Conservation (phyloP, 306 rosid genomes). For the Glycine soja region DNA sequence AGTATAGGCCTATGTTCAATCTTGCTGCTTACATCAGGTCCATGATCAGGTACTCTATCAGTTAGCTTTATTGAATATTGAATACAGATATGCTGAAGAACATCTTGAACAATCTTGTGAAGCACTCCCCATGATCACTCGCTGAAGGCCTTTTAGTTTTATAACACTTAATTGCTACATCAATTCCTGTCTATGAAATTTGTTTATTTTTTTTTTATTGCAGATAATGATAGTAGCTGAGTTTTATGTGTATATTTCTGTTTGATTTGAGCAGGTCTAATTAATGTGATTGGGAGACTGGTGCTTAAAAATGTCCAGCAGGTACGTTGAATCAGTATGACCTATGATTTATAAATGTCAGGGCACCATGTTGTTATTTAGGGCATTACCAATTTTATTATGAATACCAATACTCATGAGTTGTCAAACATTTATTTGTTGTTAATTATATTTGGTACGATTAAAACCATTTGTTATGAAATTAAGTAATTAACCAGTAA, state of each 20-base stretch:
- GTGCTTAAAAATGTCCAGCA: constrained; percentile 70
- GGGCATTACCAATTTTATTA: background rate
- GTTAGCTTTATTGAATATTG: constrained; percentile 17
- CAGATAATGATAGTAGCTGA: constrained; percentile 5
- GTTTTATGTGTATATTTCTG: constrained; percentile 27
- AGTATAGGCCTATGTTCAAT: background rate
- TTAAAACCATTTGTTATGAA: no score
- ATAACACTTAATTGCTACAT: background rate
- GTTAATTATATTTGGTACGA: no score
- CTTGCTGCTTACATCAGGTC: background rate
- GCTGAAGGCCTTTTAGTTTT: constrained; percentile 7
- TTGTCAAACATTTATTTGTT: no score
- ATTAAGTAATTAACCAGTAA: background rate
- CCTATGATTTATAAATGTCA: constrained; percentile 28
- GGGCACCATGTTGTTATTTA: background rate
- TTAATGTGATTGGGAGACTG: constrained; percentile 53
- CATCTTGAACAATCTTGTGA: constrained; percentile 16
- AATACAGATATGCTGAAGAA: constrained; percentile 1
- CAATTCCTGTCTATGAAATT: background rate
- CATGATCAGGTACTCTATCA: background rate
- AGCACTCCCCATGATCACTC: constrained; percentile 1
- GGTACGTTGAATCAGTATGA: constrained; percentile 52
- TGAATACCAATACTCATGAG: no score
- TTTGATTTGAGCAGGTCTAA: constrained; percentile 60
- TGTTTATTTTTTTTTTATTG: background rate